Evolutionary conservation across 495 filamentous ascomycete species (phyloP), one percentile per base, ranked within the genome.

Genomic region (Aspergillus bertholletiae): DNA sequence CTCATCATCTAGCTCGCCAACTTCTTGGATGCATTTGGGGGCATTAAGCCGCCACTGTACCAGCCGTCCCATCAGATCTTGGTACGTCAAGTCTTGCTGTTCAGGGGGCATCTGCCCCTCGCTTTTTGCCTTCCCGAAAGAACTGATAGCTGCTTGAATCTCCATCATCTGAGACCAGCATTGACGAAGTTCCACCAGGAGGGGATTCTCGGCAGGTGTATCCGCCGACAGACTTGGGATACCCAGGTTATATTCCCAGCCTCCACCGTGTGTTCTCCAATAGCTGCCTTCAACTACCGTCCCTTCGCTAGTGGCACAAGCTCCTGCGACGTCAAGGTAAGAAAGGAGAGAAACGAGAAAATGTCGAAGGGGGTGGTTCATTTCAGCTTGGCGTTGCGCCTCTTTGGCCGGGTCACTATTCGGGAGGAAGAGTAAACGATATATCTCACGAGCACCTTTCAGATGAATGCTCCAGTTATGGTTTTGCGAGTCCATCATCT

Each of bases 401-500:
- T 74, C 72, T 40, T 59, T 61, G 11, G 53, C 46, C 7, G 68
- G 53, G 37, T 61, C 65, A 48, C 55, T 55, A 43, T 63, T 65
- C 2, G 67, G 67, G 23, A 63, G 63, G 51, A 74, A 74, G 28
- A 75, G 53, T 18, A 68, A 57, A 27, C 70, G 67, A 46, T 74
- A 75, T 28, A 75, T 75, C 41, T 72, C 72, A 27, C 68, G 66
- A 24, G 72, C 72, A 27, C 72, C 72, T 58, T 75, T 66, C 11
- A 75, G 66, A 46, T 75, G 72, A 12, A 75, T 67, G 7, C 60
- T 60, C 71, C 71, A 75, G 26, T 75, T 74, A 35, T 69, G 58
- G 26, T 75, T 60, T 49, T 75, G 72, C 1, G 72, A 75, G 39
- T 75, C 71, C 72, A 75, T 75, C 72, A 75, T 75, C 72, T 75